Percentiles rank a stretch among this genome's conserved stretches.
These are phyloP conservation scores for Beauveria medogensis DNA, from an alignment of 2,329 filamentous ascomycete species.

Conservation along the genomic window DNA sequence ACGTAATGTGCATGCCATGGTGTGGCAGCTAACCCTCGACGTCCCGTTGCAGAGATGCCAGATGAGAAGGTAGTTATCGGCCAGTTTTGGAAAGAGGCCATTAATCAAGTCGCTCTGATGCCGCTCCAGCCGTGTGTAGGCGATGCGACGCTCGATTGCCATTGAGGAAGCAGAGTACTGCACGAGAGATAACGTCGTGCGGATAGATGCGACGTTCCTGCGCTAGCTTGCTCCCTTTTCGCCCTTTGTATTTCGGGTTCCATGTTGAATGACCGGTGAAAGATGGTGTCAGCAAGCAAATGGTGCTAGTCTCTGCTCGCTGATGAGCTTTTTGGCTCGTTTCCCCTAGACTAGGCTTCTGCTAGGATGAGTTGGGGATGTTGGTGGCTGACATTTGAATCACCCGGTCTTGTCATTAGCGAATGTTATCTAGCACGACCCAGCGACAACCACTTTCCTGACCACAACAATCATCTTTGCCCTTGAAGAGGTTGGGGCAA, in stretches of 20 bases:
- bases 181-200: neutral
- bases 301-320: neutral
- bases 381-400: too few relatives aligned
- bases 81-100: neutral
- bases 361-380: neutral
- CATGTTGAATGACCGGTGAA: neutral
- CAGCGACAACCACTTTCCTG: too few relatives aligned
- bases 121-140: neutral
- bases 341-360: neutral
- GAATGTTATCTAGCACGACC: too few relatives aligned
- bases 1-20: neutral
- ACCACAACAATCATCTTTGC: neutral
- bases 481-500: neutral
- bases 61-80: neutral
- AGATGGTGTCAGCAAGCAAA: neutral
- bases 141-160: constrained; percentile 7
- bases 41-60: neutral
- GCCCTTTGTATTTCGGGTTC: neutral
- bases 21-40: neutral
- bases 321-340: neutral
- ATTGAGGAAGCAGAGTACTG: neutral
- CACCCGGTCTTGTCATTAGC: too few relatives aligned
- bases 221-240: constrained; percentile 1
- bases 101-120: neutral
- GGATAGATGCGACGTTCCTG: constrained; percentile 12